Conservation (phyloP, 176 grass and related monocot species). For the Coix lacrymajobi region DNA sequence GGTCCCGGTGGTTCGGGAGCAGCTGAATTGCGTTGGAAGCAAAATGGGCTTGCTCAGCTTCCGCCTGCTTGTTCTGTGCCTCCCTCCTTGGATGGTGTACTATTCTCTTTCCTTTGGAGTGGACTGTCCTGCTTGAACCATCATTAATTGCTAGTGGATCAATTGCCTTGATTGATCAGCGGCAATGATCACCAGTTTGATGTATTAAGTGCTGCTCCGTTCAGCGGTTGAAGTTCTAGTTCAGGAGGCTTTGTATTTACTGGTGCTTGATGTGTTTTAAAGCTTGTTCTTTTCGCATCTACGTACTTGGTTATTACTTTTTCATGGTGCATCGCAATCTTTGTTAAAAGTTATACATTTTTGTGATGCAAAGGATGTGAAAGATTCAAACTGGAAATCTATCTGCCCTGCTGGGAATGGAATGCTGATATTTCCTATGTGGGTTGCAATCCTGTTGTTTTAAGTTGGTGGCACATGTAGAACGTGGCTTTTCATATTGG, state of each 20-base stretch:
- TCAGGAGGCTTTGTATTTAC: not conserved
- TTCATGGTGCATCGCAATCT: not conserved
- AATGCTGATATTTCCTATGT: slow-evolving; percentile 1
- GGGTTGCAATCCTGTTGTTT: not conserved
- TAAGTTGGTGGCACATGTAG: not conserved
- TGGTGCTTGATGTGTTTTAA: not conserved
- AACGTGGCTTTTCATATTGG: not conserved
- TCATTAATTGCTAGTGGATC: not conserved
- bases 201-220: not conserved
- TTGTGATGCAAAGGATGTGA: not conserved
- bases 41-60: not conserved
- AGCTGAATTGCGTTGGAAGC: not conserved
- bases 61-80: not conserved
- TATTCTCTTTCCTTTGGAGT: not conserved
- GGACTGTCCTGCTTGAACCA: not conserved
- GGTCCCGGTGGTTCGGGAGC: not conserved
- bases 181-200: not conserved
- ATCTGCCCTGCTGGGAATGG: not conserved
- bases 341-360: not conserved
- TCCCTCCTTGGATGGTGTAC: not conserved
- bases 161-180: not conserved
- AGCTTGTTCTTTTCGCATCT: not conserved
- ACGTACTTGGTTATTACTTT: not conserved
- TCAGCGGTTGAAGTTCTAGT: not conserved
- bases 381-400: not conserved